Conservation (phyloP, 345 rosid species). For the Angophora floribunda region DNA sequence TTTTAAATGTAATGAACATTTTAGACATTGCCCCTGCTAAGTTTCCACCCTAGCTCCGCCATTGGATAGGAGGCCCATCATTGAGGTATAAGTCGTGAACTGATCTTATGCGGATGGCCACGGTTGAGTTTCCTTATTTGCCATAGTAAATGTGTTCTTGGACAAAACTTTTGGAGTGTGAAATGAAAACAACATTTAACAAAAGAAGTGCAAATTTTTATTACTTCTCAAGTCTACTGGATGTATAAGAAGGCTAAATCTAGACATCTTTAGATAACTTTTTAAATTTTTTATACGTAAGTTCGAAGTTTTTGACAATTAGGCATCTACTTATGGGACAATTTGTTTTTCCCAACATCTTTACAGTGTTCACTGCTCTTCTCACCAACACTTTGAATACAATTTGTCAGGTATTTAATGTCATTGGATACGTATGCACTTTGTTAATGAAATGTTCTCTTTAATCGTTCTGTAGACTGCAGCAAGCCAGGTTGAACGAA, state of each 20-base stretch:
- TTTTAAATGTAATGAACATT: too few species aligned
- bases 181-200: neutral
- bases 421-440: neutral
- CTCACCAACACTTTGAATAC: neutral
- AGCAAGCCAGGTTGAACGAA: too few species aligned
- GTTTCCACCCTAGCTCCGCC: neutral
- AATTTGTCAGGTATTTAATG: neutral
- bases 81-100: neutral
- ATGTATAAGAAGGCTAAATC: neutral
- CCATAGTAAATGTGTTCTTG: neutral
- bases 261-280: neutral
- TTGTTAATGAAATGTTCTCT: too few species aligned
- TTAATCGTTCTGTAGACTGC: too few species aligned
- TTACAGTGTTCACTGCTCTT: neutral
- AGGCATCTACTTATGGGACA: neutral
- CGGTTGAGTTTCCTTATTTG: neutral
- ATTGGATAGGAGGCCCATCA: neutral
- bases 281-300: too few species aligned
- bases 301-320: neutral
- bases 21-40: neutral
- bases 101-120: neutral
- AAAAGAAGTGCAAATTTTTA: neutral
- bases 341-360: neutral
- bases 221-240: neutral
- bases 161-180: neutral